Base-by-base conservation (phyloP, 1,139 yeast species). In the Candida sanyaensis region DNA sequence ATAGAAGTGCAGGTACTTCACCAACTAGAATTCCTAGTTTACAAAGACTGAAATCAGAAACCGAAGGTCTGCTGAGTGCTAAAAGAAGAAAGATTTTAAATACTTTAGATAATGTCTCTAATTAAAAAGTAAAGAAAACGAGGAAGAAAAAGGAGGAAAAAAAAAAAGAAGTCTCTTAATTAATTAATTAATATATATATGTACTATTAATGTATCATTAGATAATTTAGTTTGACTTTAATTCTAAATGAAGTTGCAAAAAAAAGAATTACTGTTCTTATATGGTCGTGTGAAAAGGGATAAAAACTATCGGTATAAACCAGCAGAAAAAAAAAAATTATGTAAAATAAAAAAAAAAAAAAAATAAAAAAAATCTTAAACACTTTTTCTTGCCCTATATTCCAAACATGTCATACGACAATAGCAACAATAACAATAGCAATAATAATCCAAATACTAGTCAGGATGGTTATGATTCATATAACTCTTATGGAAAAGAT, bases 1-100 rank as follows among this genome's bases (percentile, higher is more conserved):
- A 41, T 38, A 17, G 41, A 12, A 41, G 32, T 34, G 26, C 27
- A 4, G 33, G 34, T 13, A 9, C 33, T 10, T 48, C 48, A 13
- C 52, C 52, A 4, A 42, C 52, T 8, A 48, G 42, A 28, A 50
- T 50, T 24, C 54, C 54, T 5, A 43, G 45, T 3, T 40, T 50
- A 24, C 46, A 47, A 39, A 34, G 51, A 32, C 46, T 44, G 41
- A 42, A 46, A 30, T 43, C 47, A 11, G 44, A 28, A 24, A 26
- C 31, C n/a, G 29, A 23, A 17, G 32, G 41, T 31, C 31, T 28
- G 10, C 43, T 41, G 32, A 24, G 33, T 29, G 30, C 30, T 12
- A 50, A 50, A 34, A 41, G 46, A 31, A 41, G 51, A 23, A 50
- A 48, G 31, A 41, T 50, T 13, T 37, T 50, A 31, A 43, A 31